A percentile compares a stretch with the other conserved stretches of the same genome.
Conservation (phyloP, 2,329 filamentous ascomycete genomes). For the Clonostachys chloroleuca region DNA sequence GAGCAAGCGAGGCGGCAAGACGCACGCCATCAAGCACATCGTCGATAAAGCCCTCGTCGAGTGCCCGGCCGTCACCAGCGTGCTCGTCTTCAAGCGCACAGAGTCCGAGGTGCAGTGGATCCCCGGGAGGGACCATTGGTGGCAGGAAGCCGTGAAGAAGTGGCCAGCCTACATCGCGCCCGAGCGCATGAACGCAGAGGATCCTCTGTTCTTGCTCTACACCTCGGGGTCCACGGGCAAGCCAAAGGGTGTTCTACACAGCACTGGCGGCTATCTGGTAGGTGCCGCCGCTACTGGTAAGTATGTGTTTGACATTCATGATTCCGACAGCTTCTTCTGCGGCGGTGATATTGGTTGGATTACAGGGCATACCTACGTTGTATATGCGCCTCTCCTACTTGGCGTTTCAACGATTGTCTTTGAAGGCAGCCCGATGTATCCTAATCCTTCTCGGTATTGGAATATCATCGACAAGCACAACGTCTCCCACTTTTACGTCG, state of each 20-base stretch:
- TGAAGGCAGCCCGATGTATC: constrained; percentile 95
- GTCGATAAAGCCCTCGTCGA: constrained; percentile 96
- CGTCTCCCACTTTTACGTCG: constrained; percentile 97
- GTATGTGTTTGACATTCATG: constrained; percentile 98
- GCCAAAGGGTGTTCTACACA: constrained; percentile 99
- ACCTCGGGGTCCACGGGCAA: constrained; percentile 97
- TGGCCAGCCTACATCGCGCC: constrained; percentile 90
- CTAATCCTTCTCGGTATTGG: constrained; percentile 98
- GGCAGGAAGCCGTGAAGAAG: constrained; percentile 98
- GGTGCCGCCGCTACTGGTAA: constrained; percentile 93
- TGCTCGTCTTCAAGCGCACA: constrained; percentile 93
- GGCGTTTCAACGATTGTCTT: constrained; percentile 95
- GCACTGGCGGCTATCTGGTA: constrained; percentile 89
- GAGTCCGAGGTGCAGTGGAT: constrained; percentile 92
- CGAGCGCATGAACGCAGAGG: constrained; percentile 86
- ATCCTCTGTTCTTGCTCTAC: constrained; percentile 95
- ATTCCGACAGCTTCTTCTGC: constrained; percentile 91
- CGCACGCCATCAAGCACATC: constrained; percentile 98
- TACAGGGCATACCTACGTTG: constrained; percentile 96
- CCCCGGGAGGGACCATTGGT: constrained; percentile 86
- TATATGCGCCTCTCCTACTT: constrained; percentile 89
- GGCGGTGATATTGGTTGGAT: constrained; percentile 99
- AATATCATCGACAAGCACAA: constrained; percentile 94
- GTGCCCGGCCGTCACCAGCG: constrained; percentile 27
- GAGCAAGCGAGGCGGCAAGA: constrained; percentile 94